A percentile compares a stretch with the other conserved stretches of the same genome.
Evolutionary conservation across 83 land plant species (phyloP).

Genomic region (Picea abies): DNA sequence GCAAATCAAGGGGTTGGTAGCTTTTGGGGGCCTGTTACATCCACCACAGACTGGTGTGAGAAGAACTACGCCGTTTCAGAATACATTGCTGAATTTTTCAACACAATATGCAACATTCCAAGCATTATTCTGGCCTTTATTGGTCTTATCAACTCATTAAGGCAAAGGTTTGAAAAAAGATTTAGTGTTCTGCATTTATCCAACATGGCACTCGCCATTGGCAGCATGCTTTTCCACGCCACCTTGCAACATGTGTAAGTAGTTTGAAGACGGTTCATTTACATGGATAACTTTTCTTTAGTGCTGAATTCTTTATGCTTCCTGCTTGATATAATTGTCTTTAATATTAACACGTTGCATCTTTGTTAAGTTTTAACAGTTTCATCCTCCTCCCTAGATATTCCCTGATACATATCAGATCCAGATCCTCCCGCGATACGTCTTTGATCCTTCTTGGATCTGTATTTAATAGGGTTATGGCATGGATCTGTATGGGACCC

Average conservation of each 20-base stretch:
- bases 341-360: background rate
- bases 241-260: slow-evolving; percentile 83
- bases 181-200: slow-evolving; percentile 83
- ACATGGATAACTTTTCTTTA: background rate
- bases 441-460: no score
- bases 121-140: slow-evolving; percentile 71
- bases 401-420: no score
- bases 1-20: slow-evolving; percentile 39
- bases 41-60: slow-evolving; percentile 87
- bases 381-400: no score
- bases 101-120: slow-evolving; percentile 81
- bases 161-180: slow-evolving; percentile 81
- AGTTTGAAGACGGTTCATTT: slow-evolving; percentile 4
- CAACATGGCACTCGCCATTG: slow-evolving; percentile 72
- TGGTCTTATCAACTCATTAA: slow-evolving; percentile 67
- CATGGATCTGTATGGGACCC: no score
- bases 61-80: slow-evolving; percentile 68
- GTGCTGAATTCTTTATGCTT: background rate
- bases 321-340: background rate
- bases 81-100: slow-evolving; percentile 80
- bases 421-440: no score
- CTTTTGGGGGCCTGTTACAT: slow-evolving; percentile 86
- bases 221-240: slow-evolving; percentile 84
- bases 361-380: background rate
- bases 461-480: no score